These are phyloP conservation scores for Cinchona pubescens DNA, from an alignment of 257 asterid genomes.

Conservation along the genomic window DNA sequence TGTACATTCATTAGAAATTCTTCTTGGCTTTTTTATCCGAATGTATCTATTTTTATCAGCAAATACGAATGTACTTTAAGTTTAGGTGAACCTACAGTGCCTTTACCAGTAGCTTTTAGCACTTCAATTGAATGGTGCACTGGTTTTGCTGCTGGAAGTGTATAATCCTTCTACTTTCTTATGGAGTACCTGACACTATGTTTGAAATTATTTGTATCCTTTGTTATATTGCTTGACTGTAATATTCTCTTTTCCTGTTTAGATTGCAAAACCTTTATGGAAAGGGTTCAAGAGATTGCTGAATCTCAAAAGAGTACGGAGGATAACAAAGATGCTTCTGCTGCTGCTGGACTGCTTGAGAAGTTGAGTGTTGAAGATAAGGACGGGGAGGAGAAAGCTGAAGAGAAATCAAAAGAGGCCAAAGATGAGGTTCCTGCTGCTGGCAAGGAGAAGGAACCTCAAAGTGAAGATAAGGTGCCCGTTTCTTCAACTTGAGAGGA, in stretches of 20 bases:
- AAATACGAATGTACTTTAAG: not conserved
- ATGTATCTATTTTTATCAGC: not conserved
- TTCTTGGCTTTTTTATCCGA: not conserved
- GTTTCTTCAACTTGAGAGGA: conserved; percentile 28
- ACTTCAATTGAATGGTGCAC: not conserved
- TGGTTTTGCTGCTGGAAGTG: not conserved
- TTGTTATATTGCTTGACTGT: not conserved
- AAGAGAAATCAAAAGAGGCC: conserved; percentile 27
- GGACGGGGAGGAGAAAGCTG: conserved; percentile 18
- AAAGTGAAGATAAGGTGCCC: conserved; percentile 28
- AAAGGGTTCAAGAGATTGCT: conserved; percentile 40
- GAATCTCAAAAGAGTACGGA: conserved; percentile 40
- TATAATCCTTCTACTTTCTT: not conserved
- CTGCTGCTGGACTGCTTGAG: conserved; percentile 44
- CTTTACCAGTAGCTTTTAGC: not conserved
- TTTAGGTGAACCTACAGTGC: not conserved
- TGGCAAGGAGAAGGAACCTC: conserved; percentile 26
- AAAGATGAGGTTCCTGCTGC: conserved; percentile 23
- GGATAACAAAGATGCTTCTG: conserved; percentile 41
- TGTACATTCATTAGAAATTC: not conserved
- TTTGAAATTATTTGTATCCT: not conserved
- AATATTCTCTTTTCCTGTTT: not conserved
- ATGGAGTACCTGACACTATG: not conserved
- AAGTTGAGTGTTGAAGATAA: conserved; percentile 44
- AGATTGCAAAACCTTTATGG: conserved; percentile 53